phyloP scores from a whole-genome alignment of 257 asterid genomes.

The Cruciata laevipes region DNA sequence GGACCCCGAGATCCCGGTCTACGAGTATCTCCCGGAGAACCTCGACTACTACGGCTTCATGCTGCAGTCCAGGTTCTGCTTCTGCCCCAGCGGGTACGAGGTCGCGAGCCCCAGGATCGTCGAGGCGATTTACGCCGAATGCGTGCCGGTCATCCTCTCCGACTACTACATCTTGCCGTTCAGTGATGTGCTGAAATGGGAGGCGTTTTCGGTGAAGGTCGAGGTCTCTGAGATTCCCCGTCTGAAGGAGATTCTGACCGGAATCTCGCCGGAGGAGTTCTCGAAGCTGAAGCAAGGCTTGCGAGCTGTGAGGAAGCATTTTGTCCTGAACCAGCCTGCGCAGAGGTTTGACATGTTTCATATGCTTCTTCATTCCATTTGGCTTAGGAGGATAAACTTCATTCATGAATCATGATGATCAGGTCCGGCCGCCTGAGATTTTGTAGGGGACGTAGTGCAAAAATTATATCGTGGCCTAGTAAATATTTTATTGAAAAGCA shows the following conservation, averaged over 20 bases:
- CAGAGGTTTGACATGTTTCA: constrained; percentile 67
- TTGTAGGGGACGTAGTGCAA: no score
- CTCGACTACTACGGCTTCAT: constrained; percentile 46
- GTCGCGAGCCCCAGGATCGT: constrained; percentile 93
- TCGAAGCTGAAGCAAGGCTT: constrained; percentile 52
- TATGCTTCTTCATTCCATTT: constrained; percentile 81
- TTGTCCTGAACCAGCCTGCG: constrained; percentile 56
- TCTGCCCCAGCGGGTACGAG: constrained; percentile 91
- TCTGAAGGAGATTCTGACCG: constrained; percentile 57
- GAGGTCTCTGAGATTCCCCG: constrained; percentile 47
- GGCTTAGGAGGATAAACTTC: constrained; percentile 80
- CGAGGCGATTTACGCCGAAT: constrained; percentile 80
- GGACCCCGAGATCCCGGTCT: constrained; percentile 53
- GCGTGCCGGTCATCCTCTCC: constrained; percentile 75
- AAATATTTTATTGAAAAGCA: no score
- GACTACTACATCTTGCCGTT: constrained; percentile 70
- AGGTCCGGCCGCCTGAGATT: no score
- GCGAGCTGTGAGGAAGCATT: constrained; percentile 70
- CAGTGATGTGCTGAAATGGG: constrained; percentile 86
- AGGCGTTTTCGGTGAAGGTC: constrained; percentile 64
- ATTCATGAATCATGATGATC: no score
- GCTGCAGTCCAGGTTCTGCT: constrained; percentile 63
- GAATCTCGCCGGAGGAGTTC: constrained; percentile 36
- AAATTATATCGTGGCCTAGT: no score
- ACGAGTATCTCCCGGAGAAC: constrained; percentile 48